phyloP scores from a whole-genome alignment of 1,284 basidiomycete genomes.

The Austroboletus sp. region DNA sequence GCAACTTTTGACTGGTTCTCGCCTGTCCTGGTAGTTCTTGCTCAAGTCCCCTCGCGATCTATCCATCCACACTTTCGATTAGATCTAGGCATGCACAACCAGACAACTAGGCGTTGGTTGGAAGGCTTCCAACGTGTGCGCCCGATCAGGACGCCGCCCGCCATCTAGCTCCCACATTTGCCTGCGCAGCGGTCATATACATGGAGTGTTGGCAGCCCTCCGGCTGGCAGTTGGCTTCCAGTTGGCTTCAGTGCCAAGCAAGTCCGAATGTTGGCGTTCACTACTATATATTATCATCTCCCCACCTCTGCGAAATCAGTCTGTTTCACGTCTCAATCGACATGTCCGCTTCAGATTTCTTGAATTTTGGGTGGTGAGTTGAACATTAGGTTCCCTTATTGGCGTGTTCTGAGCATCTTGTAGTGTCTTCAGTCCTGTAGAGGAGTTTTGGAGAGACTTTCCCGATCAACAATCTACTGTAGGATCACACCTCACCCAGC shows the following conservation, averaged over 20 bases:
- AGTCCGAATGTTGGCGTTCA: not conserved
- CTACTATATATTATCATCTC: not conserved
- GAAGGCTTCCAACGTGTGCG: conserved; percentile 1
- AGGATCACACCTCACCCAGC: too few species aligned
- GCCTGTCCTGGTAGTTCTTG: too few species aligned
- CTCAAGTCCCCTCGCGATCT: not conserved
- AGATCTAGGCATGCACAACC: not conserved
- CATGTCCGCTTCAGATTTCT: not conserved
- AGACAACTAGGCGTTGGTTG: not conserved
- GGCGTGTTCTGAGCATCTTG: too few species aligned
- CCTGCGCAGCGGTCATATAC: not conserved
- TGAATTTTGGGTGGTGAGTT: not conserved
- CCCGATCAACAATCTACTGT: too few species aligned
- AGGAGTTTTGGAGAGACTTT: too few species aligned
- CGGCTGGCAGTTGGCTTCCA: not conserved
- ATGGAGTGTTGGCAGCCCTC: not conserved
- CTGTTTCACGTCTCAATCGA: not conserved
- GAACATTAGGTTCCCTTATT: not conserved
- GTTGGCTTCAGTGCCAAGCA: not conserved
- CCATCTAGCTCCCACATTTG: not conserved
- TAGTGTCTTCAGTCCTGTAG: too few species aligned
- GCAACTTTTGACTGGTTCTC: too few species aligned
- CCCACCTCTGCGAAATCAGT: not conserved
- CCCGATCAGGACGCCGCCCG: not conserved
- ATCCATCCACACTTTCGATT: not conserved